Base-by-base conservation (phyloP, 1,284 basidiomycete genomes). In the Cryptococcus wingfieldii region DNA sequence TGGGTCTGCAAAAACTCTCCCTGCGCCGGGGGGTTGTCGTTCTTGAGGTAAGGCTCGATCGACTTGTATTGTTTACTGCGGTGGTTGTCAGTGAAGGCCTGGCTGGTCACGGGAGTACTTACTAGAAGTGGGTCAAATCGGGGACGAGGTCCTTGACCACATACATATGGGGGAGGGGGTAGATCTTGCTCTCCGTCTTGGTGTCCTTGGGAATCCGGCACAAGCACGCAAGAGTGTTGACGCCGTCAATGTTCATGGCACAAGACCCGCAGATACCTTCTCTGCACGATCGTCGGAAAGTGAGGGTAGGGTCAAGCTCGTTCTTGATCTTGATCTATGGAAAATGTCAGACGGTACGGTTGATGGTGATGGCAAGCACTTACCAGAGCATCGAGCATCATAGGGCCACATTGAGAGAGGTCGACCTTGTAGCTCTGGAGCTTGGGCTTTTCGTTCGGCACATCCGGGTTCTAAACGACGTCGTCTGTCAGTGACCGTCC, bases 21-120 rank as follows among this genome's bases (percentile, higher is more conserved):
- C 63, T 87, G 80, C 61, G 82, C 88, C 3, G 92, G 92, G 1
- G 86, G 86, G 77, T 89, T 91, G 77, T 92, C 88, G 77, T 92
- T 92, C 81, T 95, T 87, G 47, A 96, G 83, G 81, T 86, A 96
- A 8, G 91, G 92, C 79, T 98, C 87, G 77, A 98, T 97, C 41
- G 92, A 94, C 80, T 98, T 98, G 89, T 98, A 98, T 78, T 98
- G 95, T 80, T 98, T 97, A 86, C 95, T 96, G 83, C 12, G 93
- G 86, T 12, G 88, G 2, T n/a, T 23, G 34, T 90, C 63, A 93
- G 81, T 79, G 88, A 86, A 8, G 14, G 25, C 37, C 25, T 12
- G 47, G 13, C 4, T 14, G 18, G 8, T 31, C 27, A 10, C 28
- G 51, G 9, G 6, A 37, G 14, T 3, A 66, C 71, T 60, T 54